phyloP scores from a whole-genome alignment of 1,284 basidiomycete species.

The Fomitopsis palustris region DNA sequence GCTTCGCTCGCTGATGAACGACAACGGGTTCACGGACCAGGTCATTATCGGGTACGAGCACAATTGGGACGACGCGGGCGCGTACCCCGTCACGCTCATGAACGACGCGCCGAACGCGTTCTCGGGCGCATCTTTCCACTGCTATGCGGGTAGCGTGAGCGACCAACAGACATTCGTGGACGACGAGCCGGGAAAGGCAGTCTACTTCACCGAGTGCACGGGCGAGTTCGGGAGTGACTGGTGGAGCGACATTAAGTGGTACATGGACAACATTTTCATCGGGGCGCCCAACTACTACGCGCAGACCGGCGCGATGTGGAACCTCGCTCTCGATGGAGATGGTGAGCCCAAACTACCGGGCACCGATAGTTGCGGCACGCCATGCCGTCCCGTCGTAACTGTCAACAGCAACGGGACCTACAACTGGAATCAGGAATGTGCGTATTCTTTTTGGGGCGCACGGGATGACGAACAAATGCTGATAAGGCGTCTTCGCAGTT shows the following conservation, averaged over 20 bases:
- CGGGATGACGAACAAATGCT: neutral
- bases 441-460: slow-evolving; percentile 18
- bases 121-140: slow-evolving; percentile 48
- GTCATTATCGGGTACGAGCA: slow-evolving; percentile 48
- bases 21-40: slow-evolving; percentile 38
- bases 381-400: slow-evolving; percentile 63
- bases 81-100: slow-evolving; percentile 48
- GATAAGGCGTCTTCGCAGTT: slow-evolving; percentile 35
- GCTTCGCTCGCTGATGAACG: slow-evolving; percentile 42
- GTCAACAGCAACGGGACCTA: slow-evolving; percentile 62
- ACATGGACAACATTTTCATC: slow-evolving; percentile 63
- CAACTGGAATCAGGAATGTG: slow-evolving; percentile 69
- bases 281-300: slow-evolving; percentile 45
- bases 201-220: slow-evolving; percentile 51
- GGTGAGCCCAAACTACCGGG: slow-evolving; percentile 65
- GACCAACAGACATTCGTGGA: slow-evolving; percentile 43
- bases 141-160: slow-evolving; percentile 39
- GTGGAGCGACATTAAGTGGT: slow-evolving; percentile 82
- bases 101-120: slow-evolving; percentile 42
- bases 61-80: slow-evolving; percentile 47
- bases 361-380: slow-evolving; percentile 55
- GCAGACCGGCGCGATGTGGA: slow-evolving; percentile 67
- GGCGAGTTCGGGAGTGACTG: slow-evolving; percentile 60
- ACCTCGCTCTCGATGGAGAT: slow-evolving; percentile 57
- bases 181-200: slow-evolving; percentile 43